Conservation (phyloP, 2,329 filamentous ascomycete species). For the Colletotrichum karsti region DNA sequence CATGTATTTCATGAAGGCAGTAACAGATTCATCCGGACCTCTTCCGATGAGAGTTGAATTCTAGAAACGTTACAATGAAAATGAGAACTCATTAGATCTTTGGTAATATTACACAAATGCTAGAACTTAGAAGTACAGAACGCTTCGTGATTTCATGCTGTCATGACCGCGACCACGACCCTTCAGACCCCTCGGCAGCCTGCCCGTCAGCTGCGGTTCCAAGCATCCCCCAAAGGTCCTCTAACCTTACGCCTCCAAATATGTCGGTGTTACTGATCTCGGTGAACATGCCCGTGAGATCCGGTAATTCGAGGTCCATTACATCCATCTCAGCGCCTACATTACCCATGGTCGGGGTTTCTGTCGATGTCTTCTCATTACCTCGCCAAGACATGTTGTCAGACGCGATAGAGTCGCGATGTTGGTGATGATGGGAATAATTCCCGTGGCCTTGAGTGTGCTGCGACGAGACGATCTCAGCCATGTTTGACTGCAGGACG, state of each 20-base stretch:
- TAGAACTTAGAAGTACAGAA: too few species aligned
- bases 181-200: not conserved
- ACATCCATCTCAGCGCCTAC: not conserved
- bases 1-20: too few species aligned
- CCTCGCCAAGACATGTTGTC: not conserved
- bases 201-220: not conserved
- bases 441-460: not conserved
- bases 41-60: too few species aligned
- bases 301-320: slow-evolving; percentile 16
- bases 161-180: not conserved
- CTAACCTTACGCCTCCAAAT: slow-evolving; percentile 5
- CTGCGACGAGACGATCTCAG: not conserved
- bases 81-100: too few species aligned
- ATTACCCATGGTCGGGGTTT: not conserved
- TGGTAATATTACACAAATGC: too few species aligned
- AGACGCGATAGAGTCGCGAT: not conserved
- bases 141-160: too few species aligned
- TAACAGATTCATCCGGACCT: too few species aligned
- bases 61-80: too few species aligned
- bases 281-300: slow-evolving; percentile 15
- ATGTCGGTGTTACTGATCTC: slow-evolving; percentile 18
- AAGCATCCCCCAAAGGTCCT: slow-evolving; percentile 7
- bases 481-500: slow-evolving; percentile 15
- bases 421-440: not conserved
- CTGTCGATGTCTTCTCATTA: not conserved